These are phyloP conservation scores for Dichomitus squalens DNA, from an alignment of 1,284 basidiomycete species.

Conservation along the genomic window DNA sequence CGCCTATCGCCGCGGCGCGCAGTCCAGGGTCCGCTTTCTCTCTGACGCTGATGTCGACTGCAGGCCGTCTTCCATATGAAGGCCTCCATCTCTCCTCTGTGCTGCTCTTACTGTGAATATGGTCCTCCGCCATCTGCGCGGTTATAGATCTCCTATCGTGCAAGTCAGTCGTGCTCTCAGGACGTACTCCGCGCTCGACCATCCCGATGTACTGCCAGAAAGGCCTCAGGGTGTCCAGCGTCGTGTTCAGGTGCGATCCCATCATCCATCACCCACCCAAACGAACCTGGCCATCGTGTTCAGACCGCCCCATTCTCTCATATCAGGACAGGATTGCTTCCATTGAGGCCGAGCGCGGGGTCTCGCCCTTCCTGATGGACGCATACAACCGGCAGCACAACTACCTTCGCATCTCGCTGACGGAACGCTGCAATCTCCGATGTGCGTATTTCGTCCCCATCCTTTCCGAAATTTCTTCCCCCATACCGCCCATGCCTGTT, in stretches of 20 bases:
- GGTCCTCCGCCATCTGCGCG: constrained; percentile 9
- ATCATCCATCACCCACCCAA: background rate
- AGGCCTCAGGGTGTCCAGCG: constrained; percentile 11
- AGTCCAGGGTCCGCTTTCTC: background rate
- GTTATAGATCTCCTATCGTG: background rate
- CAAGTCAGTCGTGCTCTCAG: constrained; percentile 8
- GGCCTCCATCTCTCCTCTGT: background rate
- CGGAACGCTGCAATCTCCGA: constrained; percentile 86
- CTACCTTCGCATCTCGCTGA: constrained; percentile 85
- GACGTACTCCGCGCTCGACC: constrained; percentile 8
- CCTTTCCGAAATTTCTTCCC: background rate
- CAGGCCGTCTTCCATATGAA: background rate
- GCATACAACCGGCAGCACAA: constrained; percentile 72
- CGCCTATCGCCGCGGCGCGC: background rate
- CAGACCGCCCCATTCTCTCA: background rate
- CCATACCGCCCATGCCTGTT: constrained; percentile 4
- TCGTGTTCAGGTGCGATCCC: constrained; percentile 17
- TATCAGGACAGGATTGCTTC: constrained; percentile 44
- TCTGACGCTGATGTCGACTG: constrained; percentile 2
- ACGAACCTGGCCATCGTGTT: background rate
- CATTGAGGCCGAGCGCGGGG: constrained; percentile 48
- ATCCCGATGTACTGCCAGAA: constrained; percentile 13
- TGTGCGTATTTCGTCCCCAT: constrained; percentile 53
- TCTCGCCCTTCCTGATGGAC: constrained; percentile 64
- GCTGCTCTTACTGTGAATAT: constrained; percentile 7